Evolutionary conservation across 2,329 filamentous ascomycete species (phyloP).

Genomic region (Pseudocercospora macadamiae): DNA sequence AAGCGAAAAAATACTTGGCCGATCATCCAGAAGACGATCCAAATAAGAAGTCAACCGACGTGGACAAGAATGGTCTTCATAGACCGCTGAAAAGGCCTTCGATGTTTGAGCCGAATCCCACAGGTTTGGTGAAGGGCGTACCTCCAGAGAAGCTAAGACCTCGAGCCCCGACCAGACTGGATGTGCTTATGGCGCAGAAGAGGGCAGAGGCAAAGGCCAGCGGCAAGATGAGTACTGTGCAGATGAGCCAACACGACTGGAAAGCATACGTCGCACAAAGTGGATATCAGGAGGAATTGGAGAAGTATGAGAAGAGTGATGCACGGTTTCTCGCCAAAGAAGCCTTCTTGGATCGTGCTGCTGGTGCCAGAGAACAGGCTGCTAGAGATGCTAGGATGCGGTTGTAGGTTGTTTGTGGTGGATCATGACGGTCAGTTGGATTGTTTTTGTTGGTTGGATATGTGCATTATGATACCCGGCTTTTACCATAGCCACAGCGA

Average conservation of each 20-base stretch:
- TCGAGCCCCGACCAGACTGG: constrained; percentile 36
- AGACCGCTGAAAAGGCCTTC: constrained; percentile 51
- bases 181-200: constrained; percentile 38
- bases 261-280: constrained; percentile 64
- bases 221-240: constrained; percentile 67
- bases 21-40: constrained; percentile 43
- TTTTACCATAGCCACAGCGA: not conserved
- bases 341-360: constrained; percentile 64
- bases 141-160: constrained; percentile 48
- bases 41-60: constrained; percentile 30
- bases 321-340: constrained; percentile 63
- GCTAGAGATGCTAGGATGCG: constrained; percentile 55
- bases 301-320: constrained; percentile 64
- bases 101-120: constrained; percentile 56
- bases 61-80: constrained; percentile 38
- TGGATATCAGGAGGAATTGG: constrained; percentile 63
- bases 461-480: constrained; percentile 15
- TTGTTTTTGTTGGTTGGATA: too few species aligned
- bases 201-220: constrained; percentile 42
- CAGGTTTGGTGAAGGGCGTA: constrained; percentile 50
- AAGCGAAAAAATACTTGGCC: constrained; percentile 56
- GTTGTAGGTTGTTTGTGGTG: constrained; percentile 11
- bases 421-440: not conserved
- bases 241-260: constrained; percentile 69
- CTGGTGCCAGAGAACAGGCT: constrained; percentile 60